Conservation (phyloP, 2,329 filamentous ascomycete species). For the Aspergillus piperis region DNA sequence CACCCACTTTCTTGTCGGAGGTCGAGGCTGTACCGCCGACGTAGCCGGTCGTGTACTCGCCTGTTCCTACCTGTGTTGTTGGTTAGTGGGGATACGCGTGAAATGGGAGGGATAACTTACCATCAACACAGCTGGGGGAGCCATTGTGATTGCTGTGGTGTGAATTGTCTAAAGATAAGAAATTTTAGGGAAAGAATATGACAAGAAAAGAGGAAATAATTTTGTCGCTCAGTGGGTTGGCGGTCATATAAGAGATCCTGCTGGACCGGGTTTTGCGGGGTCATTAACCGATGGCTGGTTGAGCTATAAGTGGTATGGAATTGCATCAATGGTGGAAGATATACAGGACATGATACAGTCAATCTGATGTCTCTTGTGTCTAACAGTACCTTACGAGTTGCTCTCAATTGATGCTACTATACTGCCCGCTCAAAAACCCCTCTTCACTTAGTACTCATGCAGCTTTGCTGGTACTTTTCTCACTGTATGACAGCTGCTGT, state of each 20-base stretch:
- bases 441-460: neutral
- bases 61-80: conserved; percentile 72
- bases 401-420: neutral
- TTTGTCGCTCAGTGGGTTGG: neutral
- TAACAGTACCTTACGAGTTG: neutral
- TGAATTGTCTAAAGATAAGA: neutral
- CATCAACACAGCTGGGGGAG: conserved; percentile 65
- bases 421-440: neutral
- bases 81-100: conserved; percentile 9
- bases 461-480: neutral
- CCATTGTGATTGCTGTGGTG: conserved; percentile 10
- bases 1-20: conserved; percentile 95
- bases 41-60: conserved; percentile 95
- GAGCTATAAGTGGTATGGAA: neutral
- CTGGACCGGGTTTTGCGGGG: neutral
- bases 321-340: conserved; percentile 1
- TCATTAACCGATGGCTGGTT: neutral
- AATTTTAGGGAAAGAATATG: neutral
- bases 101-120: conserved; percentile 43
- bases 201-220: neutral
- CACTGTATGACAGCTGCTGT: neutral
- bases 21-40: conserved; percentile 79
- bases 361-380: neutral
- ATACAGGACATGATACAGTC: neutral
- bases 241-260: neutral